Evolutionary conservation across 768 basidiomycete genomes (phyloP).

Genomic region (Suillus ampliporus): DNA sequence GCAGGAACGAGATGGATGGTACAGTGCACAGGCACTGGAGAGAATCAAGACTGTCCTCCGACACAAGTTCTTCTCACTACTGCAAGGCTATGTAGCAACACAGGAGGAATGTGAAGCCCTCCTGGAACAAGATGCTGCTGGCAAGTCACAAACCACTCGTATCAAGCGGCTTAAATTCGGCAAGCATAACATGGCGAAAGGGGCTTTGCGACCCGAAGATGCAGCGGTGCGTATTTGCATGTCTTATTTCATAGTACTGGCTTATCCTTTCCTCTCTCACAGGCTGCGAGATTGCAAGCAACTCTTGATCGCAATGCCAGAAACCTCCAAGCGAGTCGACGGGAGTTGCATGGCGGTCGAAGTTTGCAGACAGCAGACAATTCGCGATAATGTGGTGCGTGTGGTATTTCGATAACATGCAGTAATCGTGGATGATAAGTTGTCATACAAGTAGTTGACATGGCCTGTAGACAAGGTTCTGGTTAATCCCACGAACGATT

Average conservation of each 20-base stretch:
- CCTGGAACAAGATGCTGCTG: conserved; percentile 45
- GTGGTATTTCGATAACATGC: conserved; percentile 19
- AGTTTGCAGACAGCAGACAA: conserved; percentile 26
- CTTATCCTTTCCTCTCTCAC: background rate
- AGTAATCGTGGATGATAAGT: conserved; percentile 21
- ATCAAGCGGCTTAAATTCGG: conserved; percentile 63
- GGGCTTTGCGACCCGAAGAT: conserved; percentile 80
- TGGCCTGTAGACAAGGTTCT: background rate
- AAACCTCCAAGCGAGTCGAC: conserved; percentile 34
- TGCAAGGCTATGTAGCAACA: conserved; percentile 73
- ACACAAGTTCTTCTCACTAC: conserved; percentile 82
- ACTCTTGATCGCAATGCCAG: conserved; percentile 55
- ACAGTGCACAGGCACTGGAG: conserved; percentile 73
- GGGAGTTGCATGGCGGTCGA: conserved; percentile 27
- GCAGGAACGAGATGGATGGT: conserved; percentile 92
- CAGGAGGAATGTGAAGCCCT: conserved; percentile 76
- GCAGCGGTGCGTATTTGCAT: conserved; percentile 62
- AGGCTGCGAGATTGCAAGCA: conserved; percentile 76
- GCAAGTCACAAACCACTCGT: conserved; percentile 44
- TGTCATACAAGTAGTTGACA: conserved; percentile 25
- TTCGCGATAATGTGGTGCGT: conserved; percentile 17
- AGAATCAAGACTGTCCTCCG: conserved; percentile 85
- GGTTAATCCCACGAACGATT: background rate
- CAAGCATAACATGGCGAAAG: conserved; percentile 91
- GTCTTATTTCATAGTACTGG: background rate